Evolutionary conservation across 768 basidiomycete genomes (phyloP).

Genomic region (Lactarius trivialis): DNA sequence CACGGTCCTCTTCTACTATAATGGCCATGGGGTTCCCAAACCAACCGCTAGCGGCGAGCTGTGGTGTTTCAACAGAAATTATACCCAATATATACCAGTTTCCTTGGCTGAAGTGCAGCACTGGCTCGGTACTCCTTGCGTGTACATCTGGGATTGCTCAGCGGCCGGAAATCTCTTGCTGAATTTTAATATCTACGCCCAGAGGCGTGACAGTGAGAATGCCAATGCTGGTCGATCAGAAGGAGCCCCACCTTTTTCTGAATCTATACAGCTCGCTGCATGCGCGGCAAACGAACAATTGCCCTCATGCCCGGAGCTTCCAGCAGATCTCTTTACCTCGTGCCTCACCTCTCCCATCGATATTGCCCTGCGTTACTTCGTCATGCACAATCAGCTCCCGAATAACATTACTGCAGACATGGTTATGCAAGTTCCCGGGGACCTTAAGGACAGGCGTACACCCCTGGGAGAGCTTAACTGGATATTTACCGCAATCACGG

Average conservation of each 20-base stretch:
- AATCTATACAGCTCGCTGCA: constrained; percentile 91
- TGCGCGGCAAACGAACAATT: constrained; percentile 88
- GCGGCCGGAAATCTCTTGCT: constrained; percentile 90
- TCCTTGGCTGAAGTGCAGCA: constrained; percentile 88
- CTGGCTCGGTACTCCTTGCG: constrained; percentile 91
- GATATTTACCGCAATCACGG: constrained; percentile 99
- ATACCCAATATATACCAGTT: constrained; percentile 98
- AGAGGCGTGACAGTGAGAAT: constrained; percentile 65
- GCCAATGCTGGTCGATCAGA: constrained; percentile 51
- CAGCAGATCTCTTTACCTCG: constrained; percentile 95
- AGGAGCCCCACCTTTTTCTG: constrained; percentile 63
- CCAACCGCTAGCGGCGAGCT: constrained; percentile 93
- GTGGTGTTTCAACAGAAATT: constrained; percentile 97
- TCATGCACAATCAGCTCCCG: constrained; percentile 84
- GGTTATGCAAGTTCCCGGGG: constrained; percentile 93
- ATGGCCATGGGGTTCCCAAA: constrained; percentile 96
- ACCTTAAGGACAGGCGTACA: constrained; percentile 92
- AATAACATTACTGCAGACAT: constrained; percentile 78
- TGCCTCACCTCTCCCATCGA: constrained; percentile 98
- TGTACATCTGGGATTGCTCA: constrained; percentile 99
- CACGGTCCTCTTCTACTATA: constrained; percentile 93
- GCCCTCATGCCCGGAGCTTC: constrained; percentile 93
- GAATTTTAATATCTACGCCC: constrained; percentile 81
- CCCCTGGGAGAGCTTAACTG: constrained; percentile 98
- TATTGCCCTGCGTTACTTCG: constrained; percentile 89